These are phyloP conservation scores for Panicum miliaceum DNA, from an alignment of 176 grass and related monocot species.

Conservation along the genomic window DNA sequence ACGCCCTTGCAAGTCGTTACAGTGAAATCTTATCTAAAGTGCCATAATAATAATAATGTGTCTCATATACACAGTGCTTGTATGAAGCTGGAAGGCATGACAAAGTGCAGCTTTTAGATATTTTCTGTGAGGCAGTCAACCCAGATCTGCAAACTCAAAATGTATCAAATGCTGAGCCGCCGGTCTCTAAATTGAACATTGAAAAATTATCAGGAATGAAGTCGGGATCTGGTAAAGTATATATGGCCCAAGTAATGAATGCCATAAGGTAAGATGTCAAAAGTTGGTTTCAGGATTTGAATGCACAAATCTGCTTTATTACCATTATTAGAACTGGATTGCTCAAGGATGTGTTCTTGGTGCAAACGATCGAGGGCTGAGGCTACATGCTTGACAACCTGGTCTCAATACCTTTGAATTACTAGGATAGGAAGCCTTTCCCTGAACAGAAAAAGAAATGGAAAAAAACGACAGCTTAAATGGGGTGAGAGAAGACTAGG, in stretches of 20 bases:
- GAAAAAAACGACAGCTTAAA: neutral
- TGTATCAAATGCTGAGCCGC: constrained; percentile 35
- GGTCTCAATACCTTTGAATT: neutral
- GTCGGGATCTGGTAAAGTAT: constrained; percentile 39
- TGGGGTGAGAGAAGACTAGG: neutral
- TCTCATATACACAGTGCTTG: constrained; percentile 61
- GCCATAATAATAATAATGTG: constrained; percentile 5
- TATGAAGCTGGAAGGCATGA: constrained; percentile 81
- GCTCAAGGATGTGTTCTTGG: neutral
- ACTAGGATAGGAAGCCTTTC: neutral
- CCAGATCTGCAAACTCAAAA: constrained; percentile 48
- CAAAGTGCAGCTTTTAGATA: constrained; percentile 81
- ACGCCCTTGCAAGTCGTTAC: no score
- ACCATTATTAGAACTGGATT: neutral
- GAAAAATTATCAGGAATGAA: constrained; percentile 43
- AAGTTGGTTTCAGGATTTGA: constrained; percentile 29
- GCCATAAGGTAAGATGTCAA: constrained; percentile 52
- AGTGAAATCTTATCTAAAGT: constrained; percentile 9
- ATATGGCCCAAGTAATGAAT: constrained; percentile 61
- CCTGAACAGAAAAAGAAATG: neutral
- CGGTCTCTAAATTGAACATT: constrained; percentile 34
- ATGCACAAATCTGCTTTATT: constrained; percentile 16
- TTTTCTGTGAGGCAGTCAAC: constrained; percentile 78
- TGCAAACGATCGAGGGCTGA: neutral
- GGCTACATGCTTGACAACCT: neutral